Conservation (phyloP, 352 stramenopile genomes). For the Phytophthora foliorum region DNA sequence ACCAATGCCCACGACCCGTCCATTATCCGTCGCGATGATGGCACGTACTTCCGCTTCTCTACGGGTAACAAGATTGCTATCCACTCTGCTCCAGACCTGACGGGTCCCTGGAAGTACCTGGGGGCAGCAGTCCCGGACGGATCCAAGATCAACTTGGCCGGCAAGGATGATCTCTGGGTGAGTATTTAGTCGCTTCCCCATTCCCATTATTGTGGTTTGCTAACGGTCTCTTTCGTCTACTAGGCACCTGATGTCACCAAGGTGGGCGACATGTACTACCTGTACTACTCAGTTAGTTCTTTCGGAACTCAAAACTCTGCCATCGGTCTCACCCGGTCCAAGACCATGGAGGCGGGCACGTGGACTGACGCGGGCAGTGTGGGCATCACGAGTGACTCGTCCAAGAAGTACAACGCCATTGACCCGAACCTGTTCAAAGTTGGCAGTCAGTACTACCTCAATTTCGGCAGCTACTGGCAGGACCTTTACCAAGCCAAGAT, state of each 20-base stretch:
- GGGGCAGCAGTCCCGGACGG: conserved; percentile 49
- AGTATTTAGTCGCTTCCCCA: background rate
- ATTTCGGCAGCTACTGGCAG: conserved; percentile 51
- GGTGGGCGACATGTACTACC: conserved; percentile 57
- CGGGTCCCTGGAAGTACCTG: conserved; percentile 55
- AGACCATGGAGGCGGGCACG: conserved; percentile 49
- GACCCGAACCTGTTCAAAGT: conserved; percentile 50
- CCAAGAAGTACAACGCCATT: conserved; percentile 56
- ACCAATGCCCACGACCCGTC: conserved; percentile 61
- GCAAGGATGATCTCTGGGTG: conserved; percentile 60
- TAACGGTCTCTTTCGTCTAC: background rate
- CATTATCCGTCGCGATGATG: conserved; percentile 56
- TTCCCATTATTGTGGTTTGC: background rate
- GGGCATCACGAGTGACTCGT: conserved; percentile 32
- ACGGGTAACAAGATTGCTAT: conserved; percentile 63
- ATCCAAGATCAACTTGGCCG: conserved; percentile 55
- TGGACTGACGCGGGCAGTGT: conserved; percentile 50
- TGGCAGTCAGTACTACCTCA: conserved; percentile 44
- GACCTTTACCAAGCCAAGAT: conserved; percentile 39
- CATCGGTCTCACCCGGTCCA: conserved; percentile 47
- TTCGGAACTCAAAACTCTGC: conserved; percentile 54
- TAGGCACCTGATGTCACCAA: conserved; percentile 50
- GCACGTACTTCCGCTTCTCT: conserved; percentile 69
- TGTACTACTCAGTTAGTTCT: conserved; percentile 65
- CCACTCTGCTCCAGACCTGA: conserved; percentile 51